These are phyloP conservation scores for Pueraria montana DNA, from an alignment of 306 rosid species.

Conservation along the genomic window DNA sequence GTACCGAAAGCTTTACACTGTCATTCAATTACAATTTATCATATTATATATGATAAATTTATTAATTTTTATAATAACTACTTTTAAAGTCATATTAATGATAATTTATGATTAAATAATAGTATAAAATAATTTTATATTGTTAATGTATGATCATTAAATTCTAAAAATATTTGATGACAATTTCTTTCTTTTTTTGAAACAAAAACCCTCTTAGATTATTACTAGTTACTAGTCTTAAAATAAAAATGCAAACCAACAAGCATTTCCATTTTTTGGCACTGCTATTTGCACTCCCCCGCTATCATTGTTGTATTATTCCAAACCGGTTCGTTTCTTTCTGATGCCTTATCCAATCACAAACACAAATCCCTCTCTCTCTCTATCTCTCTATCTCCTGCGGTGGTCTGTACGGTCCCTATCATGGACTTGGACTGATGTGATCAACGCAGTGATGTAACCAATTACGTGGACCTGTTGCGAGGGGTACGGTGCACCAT, in stretches of 20 bases:
- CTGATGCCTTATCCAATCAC: constrained; percentile 22
- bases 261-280: constrained; percentile 35
- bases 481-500: constrained; percentile 38
- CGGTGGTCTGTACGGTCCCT: constrained; percentile 46
- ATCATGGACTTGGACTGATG: constrained; percentile 27
- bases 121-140: too few relatives aligned
- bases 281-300: background rate
- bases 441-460: constrained; percentile 47
- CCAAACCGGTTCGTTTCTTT: constrained; percentile 21
- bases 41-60: too few relatives aligned
- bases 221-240: too few relatives aligned
- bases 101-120: too few relatives aligned
- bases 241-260: background rate
- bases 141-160: too few relatives aligned
- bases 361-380: constrained; percentile 11
- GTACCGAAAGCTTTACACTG: too few relatives aligned
- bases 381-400: constrained; percentile 5
- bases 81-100: too few relatives aligned
- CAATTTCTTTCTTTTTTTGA: background rate
- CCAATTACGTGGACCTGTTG: constrained; percentile 45
- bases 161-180: too few relatives aligned
- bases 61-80: too few relatives aligned
- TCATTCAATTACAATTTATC: too few relatives aligned
- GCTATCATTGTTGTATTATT: constrained; percentile 44
- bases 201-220: background rate